Evolutionary conservation across 257 asterid genomes (phyloP), one percentile per base, ranked within the genome.

Genomic region (Paraleonurus japonicus): DNA sequence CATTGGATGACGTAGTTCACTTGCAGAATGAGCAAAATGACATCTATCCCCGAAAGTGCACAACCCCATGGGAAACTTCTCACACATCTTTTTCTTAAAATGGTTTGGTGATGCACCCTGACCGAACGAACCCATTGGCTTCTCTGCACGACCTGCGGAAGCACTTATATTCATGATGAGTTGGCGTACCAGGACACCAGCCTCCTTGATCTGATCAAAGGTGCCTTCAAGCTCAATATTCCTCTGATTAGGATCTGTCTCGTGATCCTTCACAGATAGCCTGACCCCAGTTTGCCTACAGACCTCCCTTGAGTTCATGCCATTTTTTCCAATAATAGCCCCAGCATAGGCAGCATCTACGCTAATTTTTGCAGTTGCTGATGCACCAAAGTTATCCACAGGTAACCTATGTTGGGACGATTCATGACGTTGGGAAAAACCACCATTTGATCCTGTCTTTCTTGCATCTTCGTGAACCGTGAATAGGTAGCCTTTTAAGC

Each of bases 161-260:
- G 78, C 47, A 59, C 70, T 66, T 22, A 79, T 62, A 26, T 71
- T 78, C 72, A 51, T 30, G 13, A 86, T 77, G 16, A 86, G 79
- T 16, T 83, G 84, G 2, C 81, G 82, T 8, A 83, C 88, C 88
- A 81, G 80, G 0, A 71, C 37, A 59, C 84, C 81, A 13, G 90
- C 90, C 61, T 81, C 82, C 72, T 83, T 75, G 55, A 86, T 86
- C 83, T 84, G 91, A 71, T 86, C 89, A 12, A 86, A 86, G 2
- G 84, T 77, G 4, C 87, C 92, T 67, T 86, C 89, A n/a, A 86
- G 87, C 84, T 81, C 89, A 15, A 86, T 86, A 59, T 84, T 84
- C 77, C 65, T 82, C 63, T 58, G 81, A 47, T 63, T 81, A 5
- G 89, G 77, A 69, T 84, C 81, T 0, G 82, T 66, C 12, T 84